phyloP scores from a whole-genome alignment of 2,329 filamentous ascomycete species.

The Acrodontium crateriforme region DNA sequence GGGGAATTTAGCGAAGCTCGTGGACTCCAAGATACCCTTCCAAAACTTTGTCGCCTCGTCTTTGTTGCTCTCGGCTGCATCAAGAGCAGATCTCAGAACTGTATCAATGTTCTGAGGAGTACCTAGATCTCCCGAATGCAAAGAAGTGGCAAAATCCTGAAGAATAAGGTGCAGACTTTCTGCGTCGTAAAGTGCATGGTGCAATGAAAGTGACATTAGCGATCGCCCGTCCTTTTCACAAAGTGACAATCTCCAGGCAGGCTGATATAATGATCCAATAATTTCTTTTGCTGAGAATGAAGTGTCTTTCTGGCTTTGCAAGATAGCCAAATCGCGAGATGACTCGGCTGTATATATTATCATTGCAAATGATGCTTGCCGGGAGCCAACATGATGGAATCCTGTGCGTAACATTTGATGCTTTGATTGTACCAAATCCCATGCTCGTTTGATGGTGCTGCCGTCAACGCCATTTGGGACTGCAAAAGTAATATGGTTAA shows the following conservation, averaged over 20 bases:
- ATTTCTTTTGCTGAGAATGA: constrained; percentile 19
- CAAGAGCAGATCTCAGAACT: constrained; percentile 30
- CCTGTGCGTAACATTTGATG: constrained; percentile 67
- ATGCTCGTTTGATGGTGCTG: constrained; percentile 40
- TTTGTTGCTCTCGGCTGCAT: constrained; percentile 3
- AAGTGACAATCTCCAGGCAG: constrained; percentile 49
- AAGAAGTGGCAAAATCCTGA: constrained; percentile 37
- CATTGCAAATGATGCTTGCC: constrained; percentile 58
- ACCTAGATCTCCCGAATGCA: constrained; percentile 18
- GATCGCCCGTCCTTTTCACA: constrained; percentile 12
- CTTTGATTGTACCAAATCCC: constrained; percentile 37
- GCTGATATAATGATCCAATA: constrained; percentile 34
- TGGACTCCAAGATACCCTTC: constrained; percentile 31
- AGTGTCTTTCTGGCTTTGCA: not conserved
- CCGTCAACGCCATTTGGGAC: constrained; percentile 30
- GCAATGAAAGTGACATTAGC: constrained; percentile 41
- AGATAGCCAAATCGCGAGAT: not conserved
- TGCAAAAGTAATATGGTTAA: constrained; percentile 54
- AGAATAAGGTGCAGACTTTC: constrained; percentile 55
- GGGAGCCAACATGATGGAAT: constrained; percentile 50
- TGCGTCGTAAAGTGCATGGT: constrained; percentile 81
- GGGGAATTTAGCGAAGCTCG: constrained; percentile 54
- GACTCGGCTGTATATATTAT: constrained; percentile 39
- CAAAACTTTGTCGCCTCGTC: constrained; percentile 40
- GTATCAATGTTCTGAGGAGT: constrained; percentile 24